Conservation (phyloP, 306 rosid genomes). For the Calophaca sinica region DNA sequence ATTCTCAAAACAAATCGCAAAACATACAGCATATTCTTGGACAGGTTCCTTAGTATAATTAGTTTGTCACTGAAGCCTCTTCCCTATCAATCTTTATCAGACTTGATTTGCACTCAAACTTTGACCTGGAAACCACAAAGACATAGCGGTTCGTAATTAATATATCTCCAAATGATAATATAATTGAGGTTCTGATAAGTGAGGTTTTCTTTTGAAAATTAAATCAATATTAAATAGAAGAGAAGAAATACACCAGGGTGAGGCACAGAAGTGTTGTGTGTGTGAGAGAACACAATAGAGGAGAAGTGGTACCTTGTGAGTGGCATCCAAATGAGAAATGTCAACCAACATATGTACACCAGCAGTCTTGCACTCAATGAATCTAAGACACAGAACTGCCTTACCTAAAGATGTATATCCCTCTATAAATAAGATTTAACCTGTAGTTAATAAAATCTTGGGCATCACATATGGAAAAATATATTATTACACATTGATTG, state of each 20-base stretch:
- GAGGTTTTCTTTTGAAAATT: not conserved
- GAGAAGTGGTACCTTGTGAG: conserved; percentile 7
- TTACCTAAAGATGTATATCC: not conserved
- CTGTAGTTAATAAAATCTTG: conserved; percentile 7
- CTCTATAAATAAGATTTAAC: conserved; percentile 17
- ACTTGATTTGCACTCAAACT: conserved; percentile 49
- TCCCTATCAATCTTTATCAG: conserved; percentile 60
- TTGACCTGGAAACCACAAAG: not conserved
- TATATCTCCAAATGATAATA: not conserved
- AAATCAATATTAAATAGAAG: not conserved
- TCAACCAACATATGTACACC: not conserved
- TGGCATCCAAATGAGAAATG: not conserved
- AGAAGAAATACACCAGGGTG: conserved; percentile 6
- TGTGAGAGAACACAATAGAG: not conserved
- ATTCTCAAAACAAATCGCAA: not conserved
- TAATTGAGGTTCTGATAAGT: not conserved
- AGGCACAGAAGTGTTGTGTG: not conserved
- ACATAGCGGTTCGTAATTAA: not conserved
- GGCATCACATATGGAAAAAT: not conserved
- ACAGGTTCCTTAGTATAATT: conserved; percentile 81
- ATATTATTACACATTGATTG: not conserved
- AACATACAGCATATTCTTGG: conserved; percentile 65
- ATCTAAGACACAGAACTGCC: not conserved
- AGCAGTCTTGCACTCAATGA: not conserved
- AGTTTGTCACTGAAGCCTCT: conserved; percentile 80